Conservation (phyloP, 2,329 filamentous ascomycete species). For the Colletotrichum aenigma region DNA sequence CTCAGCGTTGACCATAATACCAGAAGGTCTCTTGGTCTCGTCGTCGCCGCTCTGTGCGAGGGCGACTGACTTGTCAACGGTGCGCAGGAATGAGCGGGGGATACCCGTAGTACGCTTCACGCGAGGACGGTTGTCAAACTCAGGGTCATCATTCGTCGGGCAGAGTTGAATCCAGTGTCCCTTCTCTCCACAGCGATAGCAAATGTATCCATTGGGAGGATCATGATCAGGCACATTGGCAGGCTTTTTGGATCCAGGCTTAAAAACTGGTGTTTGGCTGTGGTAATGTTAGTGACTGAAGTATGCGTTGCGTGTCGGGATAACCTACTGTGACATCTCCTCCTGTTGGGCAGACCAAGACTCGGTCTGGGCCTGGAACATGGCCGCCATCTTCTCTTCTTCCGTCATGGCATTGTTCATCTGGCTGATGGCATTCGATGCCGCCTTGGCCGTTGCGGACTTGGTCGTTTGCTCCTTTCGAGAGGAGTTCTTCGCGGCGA, state of each 20-base stretch:
- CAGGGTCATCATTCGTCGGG: conserved; percentile 97
- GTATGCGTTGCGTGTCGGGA: neutral
- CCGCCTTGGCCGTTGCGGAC: conserved; percentile 57
- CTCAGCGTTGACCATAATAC: conserved; percentile 97
- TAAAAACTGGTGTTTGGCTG: conserved; percentile 66
- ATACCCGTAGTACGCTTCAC: conserved; percentile 98
- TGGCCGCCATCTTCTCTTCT: conserved; percentile 90
- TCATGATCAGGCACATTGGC: conserved; percentile 88
- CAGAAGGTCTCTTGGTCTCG: conserved; percentile 79
- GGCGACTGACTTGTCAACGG: conserved; percentile 87
- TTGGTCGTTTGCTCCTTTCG: conserved; percentile 69
- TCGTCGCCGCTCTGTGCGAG: conserved; percentile 78
- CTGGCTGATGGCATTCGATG: conserved; percentile 62
- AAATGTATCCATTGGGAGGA: conserved; percentile 92
- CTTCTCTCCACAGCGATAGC: conserved; percentile 94
- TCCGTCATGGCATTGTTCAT: conserved; percentile 86
- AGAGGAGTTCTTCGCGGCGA: conserved; percentile 81
- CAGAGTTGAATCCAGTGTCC: conserved; percentile 99
- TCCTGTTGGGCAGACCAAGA: conserved; percentile 95
- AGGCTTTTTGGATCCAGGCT: conserved; percentile 67
- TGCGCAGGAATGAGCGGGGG: conserved; percentile 92
- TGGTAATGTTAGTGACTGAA: conserved; percentile 31
- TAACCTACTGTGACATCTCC: conserved; percentile 79
- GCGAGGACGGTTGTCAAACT: conserved; percentile 89
- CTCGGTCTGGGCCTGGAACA: conserved; percentile 87